Percentiles rank a stretch among this genome's conserved stretches.
These are phyloP conservation scores for Solanum hybrid DNA, from an alignment of 305 asterid species.

Conservation along the genomic window DNA sequence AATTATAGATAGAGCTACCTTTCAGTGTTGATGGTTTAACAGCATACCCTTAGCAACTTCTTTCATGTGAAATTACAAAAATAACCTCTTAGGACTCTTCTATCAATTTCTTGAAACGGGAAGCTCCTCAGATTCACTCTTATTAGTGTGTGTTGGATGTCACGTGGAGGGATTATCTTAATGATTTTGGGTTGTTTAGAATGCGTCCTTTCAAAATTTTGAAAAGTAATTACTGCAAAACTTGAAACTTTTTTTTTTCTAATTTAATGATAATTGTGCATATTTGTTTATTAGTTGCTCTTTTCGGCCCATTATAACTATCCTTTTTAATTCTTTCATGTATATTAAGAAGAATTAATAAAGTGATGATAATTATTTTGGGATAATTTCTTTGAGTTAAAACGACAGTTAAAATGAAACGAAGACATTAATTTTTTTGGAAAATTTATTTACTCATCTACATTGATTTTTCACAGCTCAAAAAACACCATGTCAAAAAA, in stretches of 20 bases:
- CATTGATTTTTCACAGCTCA: background rate
- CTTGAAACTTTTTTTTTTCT: too few species aligned
- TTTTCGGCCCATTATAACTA: background rate
- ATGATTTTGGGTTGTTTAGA: background rate
- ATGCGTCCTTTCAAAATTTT: background rate
- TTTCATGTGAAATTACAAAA: too few species aligned
- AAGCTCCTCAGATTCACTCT: background rate
- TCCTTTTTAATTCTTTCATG: too few species aligned
- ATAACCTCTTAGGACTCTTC: background rate
- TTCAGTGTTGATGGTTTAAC: background rate
- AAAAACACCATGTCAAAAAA: too few species aligned
- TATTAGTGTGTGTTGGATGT: background rate
- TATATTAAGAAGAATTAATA: too few species aligned
- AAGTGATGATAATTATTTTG: background rate
- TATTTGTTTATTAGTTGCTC: background rate
- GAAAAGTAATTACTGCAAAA: background rate
- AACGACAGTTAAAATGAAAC: background rate
- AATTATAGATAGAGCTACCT: background rate
- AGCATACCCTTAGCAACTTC: background rate
- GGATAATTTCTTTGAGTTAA: too few species aligned
- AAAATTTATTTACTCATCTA: too few species aligned
- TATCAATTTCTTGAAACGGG: background rate
- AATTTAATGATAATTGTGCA: background rate
- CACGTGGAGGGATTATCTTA: background rate
- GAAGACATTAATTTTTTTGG: too few species aligned